A percentile compares a stretch with the other conserved stretches of the same genome.
Conservation (phyloP, 306 rosid genomes). For the Prunus armeniaca region DNA sequence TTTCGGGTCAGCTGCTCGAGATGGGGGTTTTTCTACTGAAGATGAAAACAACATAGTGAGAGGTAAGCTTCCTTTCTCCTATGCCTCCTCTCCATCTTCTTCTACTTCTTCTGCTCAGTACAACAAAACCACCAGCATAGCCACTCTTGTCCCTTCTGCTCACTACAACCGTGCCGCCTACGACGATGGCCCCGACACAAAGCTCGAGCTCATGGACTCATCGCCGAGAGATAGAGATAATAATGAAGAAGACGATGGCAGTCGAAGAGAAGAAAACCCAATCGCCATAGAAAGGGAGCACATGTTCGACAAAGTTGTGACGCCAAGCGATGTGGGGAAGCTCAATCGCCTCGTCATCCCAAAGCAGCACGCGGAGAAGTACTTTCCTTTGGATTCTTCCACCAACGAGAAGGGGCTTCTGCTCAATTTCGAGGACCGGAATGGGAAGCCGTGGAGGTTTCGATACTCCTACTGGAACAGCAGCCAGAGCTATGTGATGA, state of each 20-base stretch:
- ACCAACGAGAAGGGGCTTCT: constrained; percentile 75
- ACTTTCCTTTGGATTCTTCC: constrained; percentile 56
- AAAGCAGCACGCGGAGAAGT: constrained; percentile 50
- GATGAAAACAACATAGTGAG: constrained; percentile 8
- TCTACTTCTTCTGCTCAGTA: constrained; percentile 4
- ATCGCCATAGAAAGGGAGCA: constrained; percentile 29
- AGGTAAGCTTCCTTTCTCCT: constrained; percentile 21
- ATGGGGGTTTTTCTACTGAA: constrained; percentile 3
- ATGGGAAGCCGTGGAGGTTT: constrained; percentile 80
- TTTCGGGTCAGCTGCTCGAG: constrained; percentile 24
- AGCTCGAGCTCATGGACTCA: constrained; percentile 35
- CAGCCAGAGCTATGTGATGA: constrained; percentile 98
- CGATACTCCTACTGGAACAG: constrained; percentile 96
- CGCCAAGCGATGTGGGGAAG: constrained; percentile 54
- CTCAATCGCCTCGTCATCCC: constrained; percentile 48
- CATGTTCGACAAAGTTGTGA: constrained; percentile 52
- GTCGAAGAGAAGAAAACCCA: background rate
- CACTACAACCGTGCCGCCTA: background rate
- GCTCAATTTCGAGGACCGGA: constrained; percentile 73
- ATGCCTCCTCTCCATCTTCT: constrained; percentile 12
- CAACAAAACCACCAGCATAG: background rate
- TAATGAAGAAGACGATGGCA: background rate
- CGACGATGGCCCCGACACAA: constrained; percentile 14
- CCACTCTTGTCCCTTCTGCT: background rate
- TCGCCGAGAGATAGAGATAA: constrained; percentile 4